Conservation (phyloP, 1,284 basidiomycete genomes). For the Phylloboletellus chloephorus region DNA sequence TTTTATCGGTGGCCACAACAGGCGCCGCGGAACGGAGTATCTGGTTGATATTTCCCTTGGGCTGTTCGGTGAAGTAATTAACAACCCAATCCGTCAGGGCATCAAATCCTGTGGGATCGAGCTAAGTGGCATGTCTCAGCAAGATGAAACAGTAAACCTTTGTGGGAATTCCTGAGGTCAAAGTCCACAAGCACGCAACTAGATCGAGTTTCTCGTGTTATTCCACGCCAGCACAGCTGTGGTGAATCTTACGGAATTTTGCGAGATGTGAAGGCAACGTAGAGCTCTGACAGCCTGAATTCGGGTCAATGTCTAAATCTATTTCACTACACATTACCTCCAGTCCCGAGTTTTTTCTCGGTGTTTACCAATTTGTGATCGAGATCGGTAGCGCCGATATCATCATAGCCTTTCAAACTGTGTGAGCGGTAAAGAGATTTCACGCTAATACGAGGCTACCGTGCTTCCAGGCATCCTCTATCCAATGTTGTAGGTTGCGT, state of each 20-base stretch:
- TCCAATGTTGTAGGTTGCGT: conserved; percentile 67
- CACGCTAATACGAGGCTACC: conserved; percentile 36
- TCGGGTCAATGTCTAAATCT: not conserved
- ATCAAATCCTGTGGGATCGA: conserved; percentile 25
- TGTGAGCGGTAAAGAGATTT: not conserved
- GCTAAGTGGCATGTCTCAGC: not conserved
- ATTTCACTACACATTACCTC: conserved; percentile 42
- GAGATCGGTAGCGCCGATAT: conserved; percentile 58
- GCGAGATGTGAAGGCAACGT: conserved; percentile 63
- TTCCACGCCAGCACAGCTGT: not conserved
- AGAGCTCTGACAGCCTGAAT: conserved; percentile 24
- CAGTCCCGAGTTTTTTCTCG: conserved; percentile 75
- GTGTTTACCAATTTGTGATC: conserved; percentile 55
- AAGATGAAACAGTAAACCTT: conserved; percentile 32
- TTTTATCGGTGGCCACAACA: conserved; percentile 53
- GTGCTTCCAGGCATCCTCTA: conserved; percentile 73
- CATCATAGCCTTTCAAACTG: conserved; percentile 59
- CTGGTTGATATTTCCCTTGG: conserved; percentile 40
- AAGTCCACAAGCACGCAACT: conserved; percentile 67
- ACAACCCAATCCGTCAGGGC: conserved; percentile 61
- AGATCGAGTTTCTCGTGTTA: conserved; percentile 4
- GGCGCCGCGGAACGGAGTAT: conserved; percentile 44
- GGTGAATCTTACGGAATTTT: conserved; percentile 66
- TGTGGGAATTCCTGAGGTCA: conserved; percentile 34
- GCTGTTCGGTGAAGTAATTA: conserved; percentile 52